Evolutionary conservation across 805 yeast species (phyloP).

Genomic region (Cephaloascus albidus): DNA sequence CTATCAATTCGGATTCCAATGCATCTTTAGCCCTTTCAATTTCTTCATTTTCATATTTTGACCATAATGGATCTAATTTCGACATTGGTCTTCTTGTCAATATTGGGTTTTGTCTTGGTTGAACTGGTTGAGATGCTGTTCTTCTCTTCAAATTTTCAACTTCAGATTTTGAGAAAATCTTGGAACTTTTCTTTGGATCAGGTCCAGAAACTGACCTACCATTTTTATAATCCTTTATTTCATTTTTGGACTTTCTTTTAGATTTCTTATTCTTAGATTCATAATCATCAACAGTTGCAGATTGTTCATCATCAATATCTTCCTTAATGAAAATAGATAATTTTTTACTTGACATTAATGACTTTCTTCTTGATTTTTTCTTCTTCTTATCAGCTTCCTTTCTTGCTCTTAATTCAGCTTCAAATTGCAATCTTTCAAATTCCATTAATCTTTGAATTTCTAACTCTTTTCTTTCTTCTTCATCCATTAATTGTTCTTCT

Average conservation of each 20-base stretch:
- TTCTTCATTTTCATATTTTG: constrained; percentile 39
- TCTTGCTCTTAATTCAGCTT: constrained; percentile 41
- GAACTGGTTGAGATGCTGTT: constrained; percentile 34
- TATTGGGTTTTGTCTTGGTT: constrained; percentile 20
- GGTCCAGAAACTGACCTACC: constrained; percentile 27
- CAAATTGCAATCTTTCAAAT: constrained; percentile 36
- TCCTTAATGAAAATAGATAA: constrained; percentile 26
- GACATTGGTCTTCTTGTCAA: constrained; percentile 49
- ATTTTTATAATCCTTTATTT: not conserved
- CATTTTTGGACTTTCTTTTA: constrained; percentile 10
- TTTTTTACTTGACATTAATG: constrained; percentile 26
- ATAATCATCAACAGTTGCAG: constrained; percentile 5
- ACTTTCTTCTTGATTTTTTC: constrained; percentile 28
- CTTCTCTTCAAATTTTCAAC: constrained; percentile 33
- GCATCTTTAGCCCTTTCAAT: constrained; percentile 33
- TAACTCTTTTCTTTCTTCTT: constrained; percentile 26
- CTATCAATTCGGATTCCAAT: constrained; percentile 11
- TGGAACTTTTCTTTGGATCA: constrained; percentile 9
- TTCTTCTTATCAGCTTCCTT: constrained; percentile 36
- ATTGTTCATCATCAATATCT: constrained; percentile 9
- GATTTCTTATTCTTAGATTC: constrained; percentile 14
- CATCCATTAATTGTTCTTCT: constrained; percentile 34
- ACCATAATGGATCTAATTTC: constrained; percentile 47
- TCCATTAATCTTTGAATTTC: constrained; percentile 40
- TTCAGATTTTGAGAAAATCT: constrained; percentile 35